Conservation (phyloP, 2,329 filamentous ascomycete species). For the Fusarium fujikuroi region DNA sequence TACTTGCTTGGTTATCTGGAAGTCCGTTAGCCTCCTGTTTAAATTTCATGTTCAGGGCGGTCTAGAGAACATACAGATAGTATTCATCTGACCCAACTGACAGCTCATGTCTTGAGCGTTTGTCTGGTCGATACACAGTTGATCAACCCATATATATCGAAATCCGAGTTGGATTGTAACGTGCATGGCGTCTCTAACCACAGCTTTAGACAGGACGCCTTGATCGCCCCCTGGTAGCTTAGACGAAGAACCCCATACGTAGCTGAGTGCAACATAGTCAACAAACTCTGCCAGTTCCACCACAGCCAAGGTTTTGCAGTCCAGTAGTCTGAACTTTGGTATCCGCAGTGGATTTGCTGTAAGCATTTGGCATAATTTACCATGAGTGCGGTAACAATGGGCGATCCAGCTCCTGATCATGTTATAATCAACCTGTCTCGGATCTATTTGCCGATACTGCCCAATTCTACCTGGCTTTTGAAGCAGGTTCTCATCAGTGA, state of each 20-base stretch:
- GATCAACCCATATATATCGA: neutral
- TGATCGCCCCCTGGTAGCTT: rapidly evolving
- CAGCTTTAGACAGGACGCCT: rapidly evolving
- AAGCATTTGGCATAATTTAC: rapidly evolving
- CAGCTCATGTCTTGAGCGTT: neutral
- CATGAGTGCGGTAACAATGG: neutral
- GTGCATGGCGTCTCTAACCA: neutral
- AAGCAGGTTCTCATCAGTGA: neutral
- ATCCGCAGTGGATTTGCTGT: neutral
- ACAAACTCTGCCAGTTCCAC: rapidly evolving
- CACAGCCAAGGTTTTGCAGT: neutral
- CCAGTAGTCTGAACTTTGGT: rapidly evolving
- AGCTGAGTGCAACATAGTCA: neutral
- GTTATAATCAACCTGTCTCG: rapidly evolving
- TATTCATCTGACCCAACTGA: neutral
- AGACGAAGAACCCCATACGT: neutral
- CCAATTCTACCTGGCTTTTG: neutral
- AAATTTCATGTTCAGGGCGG: rapidly evolving
- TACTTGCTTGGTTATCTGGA: neutral
- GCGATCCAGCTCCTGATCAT: neutral
- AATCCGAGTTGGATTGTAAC: rapidly evolving
- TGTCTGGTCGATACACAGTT: neutral
- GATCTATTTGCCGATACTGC: neutral
- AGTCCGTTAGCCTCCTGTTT: rapidly evolving
- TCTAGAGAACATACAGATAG: neutral